Base-by-base conservation (phyloP, 495 filamentous ascomycete species). In the Clavariopsis aquatica region DNA sequence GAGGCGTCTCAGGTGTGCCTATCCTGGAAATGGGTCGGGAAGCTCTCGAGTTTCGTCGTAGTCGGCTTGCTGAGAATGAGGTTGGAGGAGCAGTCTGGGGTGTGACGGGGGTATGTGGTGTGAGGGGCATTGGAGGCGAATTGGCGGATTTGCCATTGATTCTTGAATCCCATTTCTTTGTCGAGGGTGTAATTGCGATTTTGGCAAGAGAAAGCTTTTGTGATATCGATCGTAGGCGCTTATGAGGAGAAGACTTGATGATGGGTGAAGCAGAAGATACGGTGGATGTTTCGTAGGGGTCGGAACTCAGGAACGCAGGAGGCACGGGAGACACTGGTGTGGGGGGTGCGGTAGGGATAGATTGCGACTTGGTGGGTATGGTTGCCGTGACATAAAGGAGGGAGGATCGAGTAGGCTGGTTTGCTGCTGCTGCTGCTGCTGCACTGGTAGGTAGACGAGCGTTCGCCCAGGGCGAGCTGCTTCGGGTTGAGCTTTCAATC, bases 181-280 rank as follows among this genome's bases (percentile, higher is more conserved):
- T 61, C 0, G 63, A 61, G 1, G 68, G 64, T 31, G 49, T 53
- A 26, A 71, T 66, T 8, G 69, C 60, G 13, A 68, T 68, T 43
- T 65, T 68, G 22, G 69, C 69, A 17, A 71, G 56, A 5, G 69
- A 71, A n/a, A 71, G 65, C 27, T 52, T 61, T 28, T 63, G 59
- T 8, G 64, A 68, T 23, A 71, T 68, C 41, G 26, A 47, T 23
- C 69, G 69, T 13, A 71, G 56, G 10, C 69, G 69, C 28, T 62
- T 64, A 60, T 71, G 64, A 0, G 69, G 65, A 8, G 51, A 38
- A 8, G 58, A 60, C 38, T 71, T 67, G 64, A 65, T 64, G 41
- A 64, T 64, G 17, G 69, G 69, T 1, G 69, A 65, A 2, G 60
- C 64, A 15, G 64, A 45, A 15, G 46, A 57, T 28, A 51, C 52